These are phyloP conservation scores for Blastocystis sp. DNA, from an alignment of 352 stramenopile genomes.

Conservation along the genomic window DNA sequence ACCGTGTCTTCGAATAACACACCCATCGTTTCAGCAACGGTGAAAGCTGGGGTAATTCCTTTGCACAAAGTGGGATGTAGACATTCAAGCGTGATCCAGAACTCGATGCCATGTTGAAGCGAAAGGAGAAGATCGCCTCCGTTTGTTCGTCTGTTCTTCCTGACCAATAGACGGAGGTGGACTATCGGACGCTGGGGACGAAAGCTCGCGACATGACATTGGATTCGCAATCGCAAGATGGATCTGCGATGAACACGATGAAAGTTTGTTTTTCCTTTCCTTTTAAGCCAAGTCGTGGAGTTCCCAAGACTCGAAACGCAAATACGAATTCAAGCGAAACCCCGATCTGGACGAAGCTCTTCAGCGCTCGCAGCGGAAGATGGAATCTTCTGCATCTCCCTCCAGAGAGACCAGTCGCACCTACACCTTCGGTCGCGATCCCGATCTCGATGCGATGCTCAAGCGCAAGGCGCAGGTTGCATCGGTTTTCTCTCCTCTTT, in stretches of 20 bases:
- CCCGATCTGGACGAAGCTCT: not conserved
- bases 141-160: no score
- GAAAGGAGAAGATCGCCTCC: no score
- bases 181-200: not conserved
- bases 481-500: no score
- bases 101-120: no score
- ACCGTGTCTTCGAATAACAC: no score
- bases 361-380: not conserved
- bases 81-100: no score
- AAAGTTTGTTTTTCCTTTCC: not conserved
- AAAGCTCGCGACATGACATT: not conserved
- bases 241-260: not conserved
- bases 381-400: no score
- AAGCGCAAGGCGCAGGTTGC: not conserved
- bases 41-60: no score
- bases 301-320: not conserved
- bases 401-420: no score
- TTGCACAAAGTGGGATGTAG: no score
- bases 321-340: not conserved
- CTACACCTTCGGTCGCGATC: not conserved
- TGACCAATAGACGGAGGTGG: not conserved
- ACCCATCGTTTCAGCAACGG: no score
- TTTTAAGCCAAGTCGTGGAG: not conserved
- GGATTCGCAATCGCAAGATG: not conserved
- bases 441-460: not conserved